Base-by-base conservation (phyloP, 306 rosid genomes). In the Spatholobus suberectus region DNA sequence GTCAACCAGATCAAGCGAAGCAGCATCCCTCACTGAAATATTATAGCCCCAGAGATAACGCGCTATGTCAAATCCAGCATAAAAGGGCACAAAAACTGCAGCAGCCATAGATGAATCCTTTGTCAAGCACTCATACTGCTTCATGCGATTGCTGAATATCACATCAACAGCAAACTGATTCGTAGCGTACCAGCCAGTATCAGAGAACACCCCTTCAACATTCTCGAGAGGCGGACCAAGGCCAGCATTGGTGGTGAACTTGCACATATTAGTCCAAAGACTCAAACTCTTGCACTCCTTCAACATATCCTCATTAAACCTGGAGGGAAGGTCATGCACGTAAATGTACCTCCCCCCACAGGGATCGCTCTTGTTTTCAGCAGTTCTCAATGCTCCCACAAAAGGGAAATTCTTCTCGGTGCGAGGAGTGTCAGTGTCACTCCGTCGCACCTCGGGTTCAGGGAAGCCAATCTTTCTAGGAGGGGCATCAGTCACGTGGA, bases 131-230 rank as follows among this genome's bases (percentile, higher is more conserved):
- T 96, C 90, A 59, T 96, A 94, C 85, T 96, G 99, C 86, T 96
- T 96, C 98, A 96, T 96, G 86, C 99, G 82, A 54, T 96, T 96
- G 49, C 81, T 88, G 81, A 96, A 96, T 69, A 96, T 91, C 5
- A 96, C 99, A 88, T 96, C 99, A 62, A 96, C 98, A 1, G 91
- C 97, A 77, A 96, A 96, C 90, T 96, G 99, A 87, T 94, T 96
- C 0, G 99, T 96, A 0, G 97, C 98, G 70, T 96, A 92, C 99
- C 99, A 96, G 4, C 98, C 96, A 0, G 88, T 87, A 81, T 94
- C 66, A 0, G 93, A 88, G 72, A 96, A 96, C 72, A 96, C 99
- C 65, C 99, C 99, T 83, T 94, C 97, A 13, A 75, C 93, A 87
- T 96, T 94, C 92, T 91, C 98, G 13, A 96, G 88, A 3, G 99